Conservation (phyloP, 1,284 basidiomycete species). For the Phylloboletellus chloephorus region DNA sequence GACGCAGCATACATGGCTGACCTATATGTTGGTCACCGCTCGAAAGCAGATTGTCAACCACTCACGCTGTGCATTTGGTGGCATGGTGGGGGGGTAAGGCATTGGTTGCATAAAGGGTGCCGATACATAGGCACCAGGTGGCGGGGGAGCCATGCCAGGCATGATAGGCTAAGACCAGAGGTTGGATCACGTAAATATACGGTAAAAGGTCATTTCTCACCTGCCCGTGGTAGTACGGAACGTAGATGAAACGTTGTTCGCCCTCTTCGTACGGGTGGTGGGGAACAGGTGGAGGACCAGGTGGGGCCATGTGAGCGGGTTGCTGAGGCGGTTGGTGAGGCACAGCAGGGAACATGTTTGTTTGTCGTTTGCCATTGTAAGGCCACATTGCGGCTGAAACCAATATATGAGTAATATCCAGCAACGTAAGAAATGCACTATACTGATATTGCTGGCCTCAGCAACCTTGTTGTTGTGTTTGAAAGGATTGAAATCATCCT, state of each 20-base stretch:
- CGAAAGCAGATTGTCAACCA: background rate
- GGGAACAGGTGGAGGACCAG: conserved; percentile 60
- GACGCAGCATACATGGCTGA: conserved; percentile 75
- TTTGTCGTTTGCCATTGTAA: conserved; percentile 83
- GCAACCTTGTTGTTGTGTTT: conserved; percentile 79
- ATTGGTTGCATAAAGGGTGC: conserved; percentile 77
- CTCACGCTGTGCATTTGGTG: conserved; percentile 58
- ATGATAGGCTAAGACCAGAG: conserved; percentile 56
- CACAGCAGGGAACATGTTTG: conserved; percentile 64
- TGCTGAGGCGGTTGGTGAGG: conserved; percentile 55
- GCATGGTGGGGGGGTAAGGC: conserved; percentile 72
- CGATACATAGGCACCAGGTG: conserved; percentile 70
- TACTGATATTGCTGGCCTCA: conserved; percentile 68
- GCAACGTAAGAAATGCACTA: conserved; percentile 30
- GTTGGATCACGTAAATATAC: conserved; percentile 1
- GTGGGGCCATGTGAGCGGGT: conserved; percentile 61
- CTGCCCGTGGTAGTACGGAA: conserved; percentile 69
- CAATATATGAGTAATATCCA: conserved; percentile 4
- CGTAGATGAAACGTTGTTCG: conserved; percentile 61
- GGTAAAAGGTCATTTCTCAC: conserved; percentile 35
- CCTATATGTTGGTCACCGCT: conserved; percentile 1
- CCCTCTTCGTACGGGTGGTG: conserved; percentile 73
- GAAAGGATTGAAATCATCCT: conserved; percentile 95
- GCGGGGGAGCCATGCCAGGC: conserved; percentile 73
- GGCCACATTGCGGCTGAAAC: conserved; percentile 72